Base-by-base conservation (phyloP, 23 red algal genomes). In the Rhodosorus marinus region DNA sequence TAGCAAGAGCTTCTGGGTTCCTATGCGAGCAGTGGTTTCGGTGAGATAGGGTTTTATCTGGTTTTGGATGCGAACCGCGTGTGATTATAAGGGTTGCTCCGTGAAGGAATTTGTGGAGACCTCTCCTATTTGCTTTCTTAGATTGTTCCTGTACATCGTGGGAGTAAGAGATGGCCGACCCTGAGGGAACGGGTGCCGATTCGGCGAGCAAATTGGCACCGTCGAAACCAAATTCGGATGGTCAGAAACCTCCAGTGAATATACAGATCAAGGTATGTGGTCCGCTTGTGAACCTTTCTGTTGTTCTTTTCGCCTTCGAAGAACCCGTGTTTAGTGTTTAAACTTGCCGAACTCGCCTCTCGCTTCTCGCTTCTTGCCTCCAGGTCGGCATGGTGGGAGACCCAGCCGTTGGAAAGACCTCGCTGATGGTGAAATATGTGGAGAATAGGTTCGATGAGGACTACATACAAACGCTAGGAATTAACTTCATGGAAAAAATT, bases 401-500 rank as follows among this genome's bases (percentile, higher is more conserved):
- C 62, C 72, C 67, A 8, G 76, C 59, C 29, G 82, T 92, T 5
- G 82, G 82, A 26, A 92, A 92, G 47, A 79, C 82, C 3, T 78
- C 71, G 1, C 65, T 92, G 20, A 70, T 92, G 82, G 63, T 92
- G 17, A 76, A 76, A 49, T 92, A 79, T 51, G 82, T 76, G 34
- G 82, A 92, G 56, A 76, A 77, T 41, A 69, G 58, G 29, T 92
- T 92, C 30, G 82, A 76, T n/a, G 82, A 92, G 27, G 87, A 94
- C 45, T 94, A 94, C 70, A 94, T 94, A 54, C 76, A 82, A 57
- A 94, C 87, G 52, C 58, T 94, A 22, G 87, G 87, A 35, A 80
- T 94, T 64, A 94, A 94, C 63, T 94, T 94, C 58, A 77, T 94
- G 75, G 87, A 94, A 51, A 81, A 81, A 47, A 82, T 72, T 35